These are phyloP conservation scores for Trametes punicea DNA, from an alignment of 768 basidiomycete species.

Conservation along the genomic window DNA sequence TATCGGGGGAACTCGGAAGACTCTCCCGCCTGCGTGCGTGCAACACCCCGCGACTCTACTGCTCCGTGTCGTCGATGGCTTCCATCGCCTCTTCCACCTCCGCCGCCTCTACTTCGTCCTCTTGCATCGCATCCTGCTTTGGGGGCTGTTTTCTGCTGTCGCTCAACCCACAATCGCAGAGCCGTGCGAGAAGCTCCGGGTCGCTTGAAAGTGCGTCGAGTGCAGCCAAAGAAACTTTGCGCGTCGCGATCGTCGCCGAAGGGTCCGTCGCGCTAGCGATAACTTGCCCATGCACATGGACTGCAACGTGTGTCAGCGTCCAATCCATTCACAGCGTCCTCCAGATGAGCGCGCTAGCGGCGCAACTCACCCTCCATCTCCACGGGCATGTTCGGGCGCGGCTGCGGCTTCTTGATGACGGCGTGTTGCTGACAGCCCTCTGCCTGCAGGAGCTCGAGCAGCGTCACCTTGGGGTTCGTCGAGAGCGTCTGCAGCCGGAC, in stretches of 20 bases:
- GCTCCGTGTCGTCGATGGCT: not conserved
- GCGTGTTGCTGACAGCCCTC: conserved; percentile 68
- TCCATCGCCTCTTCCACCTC: conserved; percentile 12
- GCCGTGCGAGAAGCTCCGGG: conserved; percentile 54
- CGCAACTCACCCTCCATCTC: conserved; percentile 54
- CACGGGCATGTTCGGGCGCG: conserved; percentile 27
- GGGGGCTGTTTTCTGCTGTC: not conserved
- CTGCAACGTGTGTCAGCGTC: conserved; percentile 35
- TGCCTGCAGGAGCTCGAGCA: conserved; percentile 71
- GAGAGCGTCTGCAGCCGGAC: conserved; percentile 70
- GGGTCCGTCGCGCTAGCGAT: conserved; percentile 56
- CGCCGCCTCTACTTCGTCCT: conserved; percentile 36
- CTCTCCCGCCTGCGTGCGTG: too few relatives aligned
- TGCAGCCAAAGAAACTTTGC: conserved; percentile 60
- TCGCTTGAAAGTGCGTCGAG: conserved; percentile 68
- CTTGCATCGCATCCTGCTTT: conserved; percentile 33
- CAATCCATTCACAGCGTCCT: not conserved
- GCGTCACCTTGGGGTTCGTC: conserved; percentile 71
- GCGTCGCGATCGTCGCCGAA: conserved; percentile 51
- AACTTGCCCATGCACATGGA: conserved; percentile 62
- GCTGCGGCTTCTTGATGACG: conserved; percentile 45
- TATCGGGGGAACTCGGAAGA: too few relatives aligned
- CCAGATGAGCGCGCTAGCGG: too few relatives aligned
- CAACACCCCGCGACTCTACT: not conserved
- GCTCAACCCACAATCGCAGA: conserved; percentile 56